phyloP scores from a whole-genome alignment of 345 rosid genomes.

The Gossypioides kirkii region DNA sequence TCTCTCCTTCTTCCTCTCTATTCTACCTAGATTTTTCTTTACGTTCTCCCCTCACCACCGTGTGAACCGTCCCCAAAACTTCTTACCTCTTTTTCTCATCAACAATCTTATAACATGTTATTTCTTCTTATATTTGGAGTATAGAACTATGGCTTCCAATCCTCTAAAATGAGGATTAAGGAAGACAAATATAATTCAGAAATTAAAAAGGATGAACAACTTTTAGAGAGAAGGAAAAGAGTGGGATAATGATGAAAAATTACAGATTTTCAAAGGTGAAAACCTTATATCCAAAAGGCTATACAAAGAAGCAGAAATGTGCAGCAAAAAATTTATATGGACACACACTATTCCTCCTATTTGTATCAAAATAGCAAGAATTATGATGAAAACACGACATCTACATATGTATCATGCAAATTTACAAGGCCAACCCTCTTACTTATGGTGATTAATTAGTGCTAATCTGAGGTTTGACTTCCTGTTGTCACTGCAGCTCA shows the following conservation, averaged over 20 bases:
- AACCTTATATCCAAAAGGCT: background rate
- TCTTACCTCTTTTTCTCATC: too few relatives aligned
- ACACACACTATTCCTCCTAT: background rate
- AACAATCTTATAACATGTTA: too few relatives aligned
- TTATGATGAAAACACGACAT: background rate
- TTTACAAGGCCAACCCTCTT: background rate
- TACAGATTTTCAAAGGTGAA: background rate
- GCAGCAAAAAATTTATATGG: background rate
- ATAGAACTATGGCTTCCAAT: too few relatives aligned
- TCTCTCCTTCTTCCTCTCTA: too few relatives aligned
- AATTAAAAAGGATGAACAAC: background rate
- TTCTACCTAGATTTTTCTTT: too few relatives aligned
- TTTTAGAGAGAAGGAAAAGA: background rate
- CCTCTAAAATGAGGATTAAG: too few relatives aligned
- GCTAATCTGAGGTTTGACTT: slow-evolving; percentile 32
- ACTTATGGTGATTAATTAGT: background rate
- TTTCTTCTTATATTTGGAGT: too few relatives aligned
- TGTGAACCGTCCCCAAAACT: too few relatives aligned
- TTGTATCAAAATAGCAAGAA: background rate
- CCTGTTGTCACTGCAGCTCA: slow-evolving; percentile 8
- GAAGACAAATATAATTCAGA: background rate
- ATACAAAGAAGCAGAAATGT: background rate
- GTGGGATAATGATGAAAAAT: background rate
- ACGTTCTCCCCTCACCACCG: too few relatives aligned
- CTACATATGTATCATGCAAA: background rate